Evolutionary conservation across 371 early-diverging fungal genomes (phyloP).

Genomic region (Mortierella sp.): DNA sequence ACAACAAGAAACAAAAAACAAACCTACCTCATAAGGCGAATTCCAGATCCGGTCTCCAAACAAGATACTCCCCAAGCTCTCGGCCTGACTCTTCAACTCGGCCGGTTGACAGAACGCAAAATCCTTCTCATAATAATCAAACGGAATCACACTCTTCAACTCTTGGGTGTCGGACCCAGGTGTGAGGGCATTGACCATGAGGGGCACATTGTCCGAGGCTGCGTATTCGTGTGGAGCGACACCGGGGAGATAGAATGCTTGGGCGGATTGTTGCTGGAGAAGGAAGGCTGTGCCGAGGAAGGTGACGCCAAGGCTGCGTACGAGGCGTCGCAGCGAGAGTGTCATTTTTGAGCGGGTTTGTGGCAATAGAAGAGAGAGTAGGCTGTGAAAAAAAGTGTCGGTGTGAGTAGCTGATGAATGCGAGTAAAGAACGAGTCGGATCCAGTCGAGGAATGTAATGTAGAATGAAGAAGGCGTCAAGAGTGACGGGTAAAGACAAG

Average conservation of each 20-base stretch:
- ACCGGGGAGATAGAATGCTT: slow-evolving; percentile 92
- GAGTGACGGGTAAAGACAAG: slow-evolving; percentile 11
- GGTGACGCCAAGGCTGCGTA: neutral
- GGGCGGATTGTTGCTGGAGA: neutral
- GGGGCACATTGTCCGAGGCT: slow-evolving; percentile 74
- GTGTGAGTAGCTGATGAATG: neutral
- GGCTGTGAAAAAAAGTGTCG: neutral
- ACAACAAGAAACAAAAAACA: neutral
- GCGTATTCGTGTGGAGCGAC: slow-evolving; percentile 92
- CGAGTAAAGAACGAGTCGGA: neutral
- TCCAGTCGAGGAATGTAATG: neutral
- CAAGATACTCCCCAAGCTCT: slow-evolving; percentile 91
- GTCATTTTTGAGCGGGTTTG: neutral
- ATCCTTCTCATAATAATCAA: slow-evolving; percentile 85
- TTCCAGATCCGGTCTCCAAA: slow-evolving; percentile 97
- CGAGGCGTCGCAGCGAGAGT: neutral
- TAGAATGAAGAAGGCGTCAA: neutral
- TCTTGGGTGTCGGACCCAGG: slow-evolving; percentile 72
- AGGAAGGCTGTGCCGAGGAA: neutral
- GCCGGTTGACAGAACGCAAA: slow-evolving; percentile 91
- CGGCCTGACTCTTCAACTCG: slow-evolving; percentile 78
- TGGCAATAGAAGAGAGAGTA: neutral
- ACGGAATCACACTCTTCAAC: slow-evolving; percentile 85
- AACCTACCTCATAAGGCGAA: slow-evolving; percentile 83
- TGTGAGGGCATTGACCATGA: slow-evolving; percentile 92